Evolutionary conservation across 495 filamentous ascomycete species (phyloP).

Genomic region (Neohortaea acidophila): DNA sequence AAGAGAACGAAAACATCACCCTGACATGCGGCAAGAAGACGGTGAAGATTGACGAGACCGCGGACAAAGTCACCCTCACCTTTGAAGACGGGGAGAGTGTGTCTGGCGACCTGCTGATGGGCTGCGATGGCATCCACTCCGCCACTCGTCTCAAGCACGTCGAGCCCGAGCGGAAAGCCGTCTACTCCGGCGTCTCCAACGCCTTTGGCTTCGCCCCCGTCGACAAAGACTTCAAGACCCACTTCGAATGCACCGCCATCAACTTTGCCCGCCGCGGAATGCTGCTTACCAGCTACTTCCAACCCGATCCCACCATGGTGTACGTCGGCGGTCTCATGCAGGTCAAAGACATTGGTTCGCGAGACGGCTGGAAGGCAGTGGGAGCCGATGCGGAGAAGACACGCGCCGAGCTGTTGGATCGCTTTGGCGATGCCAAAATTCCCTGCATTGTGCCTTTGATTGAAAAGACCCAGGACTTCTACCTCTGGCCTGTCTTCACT

Average conservation of each 20-base stretch:
- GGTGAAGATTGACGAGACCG: slow-evolving; percentile 30
- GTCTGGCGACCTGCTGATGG: slow-evolving; percentile 39
- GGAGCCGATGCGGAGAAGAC: slow-evolving; percentile 30
- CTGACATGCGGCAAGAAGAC: slow-evolving; percentile 25
- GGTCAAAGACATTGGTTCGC: slow-evolving; percentile 31
- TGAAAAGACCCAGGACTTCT: slow-evolving; percentile 35
- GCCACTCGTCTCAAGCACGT: slow-evolving; percentile 37
- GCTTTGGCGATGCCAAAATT: slow-evolving; percentile 32
- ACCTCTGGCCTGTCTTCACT: slow-evolving; percentile 46
- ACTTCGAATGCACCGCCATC: slow-evolving; percentile 36
- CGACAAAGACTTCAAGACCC: slow-evolving; percentile 23
- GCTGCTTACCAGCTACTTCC: slow-evolving; percentile 37
- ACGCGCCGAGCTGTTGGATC: slow-evolving; percentile 29
- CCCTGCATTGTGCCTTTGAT: slow-evolving; percentile 37
- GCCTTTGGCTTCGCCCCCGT: slow-evolving; percentile 40
- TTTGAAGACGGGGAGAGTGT: slow-evolving; percentile 38
- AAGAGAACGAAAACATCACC: slow-evolving; percentile 20
- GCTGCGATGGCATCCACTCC: slow-evolving; percentile 52
- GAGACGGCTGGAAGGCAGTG: slow-evolving; percentile 35
- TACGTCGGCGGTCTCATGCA: slow-evolving; percentile 44
- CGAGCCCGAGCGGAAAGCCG: slow-evolving; percentile 33
- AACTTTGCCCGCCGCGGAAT: slow-evolving; percentile 40
- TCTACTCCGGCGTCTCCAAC: slow-evolving; percentile 39
- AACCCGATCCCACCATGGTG: slow-evolving; percentile 31
- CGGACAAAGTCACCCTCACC: slow-evolving; percentile 30